Base-by-base conservation (phyloP, 805 yeast genomes). In the Candida khao-thaluensis region DNA sequence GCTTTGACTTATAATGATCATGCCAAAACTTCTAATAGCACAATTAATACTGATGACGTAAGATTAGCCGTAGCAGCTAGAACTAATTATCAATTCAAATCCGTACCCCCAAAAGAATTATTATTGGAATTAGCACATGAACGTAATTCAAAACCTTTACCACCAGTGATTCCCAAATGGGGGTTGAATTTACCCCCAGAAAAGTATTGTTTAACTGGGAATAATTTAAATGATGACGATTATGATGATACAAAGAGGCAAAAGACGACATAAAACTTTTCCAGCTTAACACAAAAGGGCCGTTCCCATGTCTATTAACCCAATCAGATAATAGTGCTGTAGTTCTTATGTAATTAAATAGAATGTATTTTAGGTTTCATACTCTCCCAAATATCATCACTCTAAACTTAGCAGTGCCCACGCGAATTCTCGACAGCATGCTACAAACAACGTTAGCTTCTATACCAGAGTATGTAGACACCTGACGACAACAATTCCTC, bases 121-220 rank as follows among this genome's bases (percentile, higher is more conserved):
- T 63, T 93, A 47, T 66, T 93, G 60, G 96, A 91, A 62, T 69
- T 93, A 51, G 99, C 99, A 0, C 83, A 82, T 14, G 99, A 95
- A 56, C 72, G 96, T 47, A 93, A 93, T 62, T 82, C 87, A 52
- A 82, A 86, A 56, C 81, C 95, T 0, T 69, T 93, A 37, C 99
- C 99, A 4, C 85, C 93, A 4, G 90, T 93, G 10, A 82, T 90
- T 60, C 90, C 93, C 10, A 77, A 82, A 36, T 89, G 88, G 82
- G 98, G 99, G 8, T 74, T 93, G 27, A 77, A 97, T 48, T 70
- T 95, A 36, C 99, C 99, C 2, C 98, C 99, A 4, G 99, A 93
- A 67, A 93, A 90, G 76, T 90, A 88, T 65, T 90, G 98, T 64
- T 67, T 90, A 38, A 89, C 96, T 0, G 93, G 86, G 1, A 75